Evolutionary conservation across 2,329 filamentous ascomycete genomes (phyloP).

Genomic region (Fusarium avenaceum): DNA sequence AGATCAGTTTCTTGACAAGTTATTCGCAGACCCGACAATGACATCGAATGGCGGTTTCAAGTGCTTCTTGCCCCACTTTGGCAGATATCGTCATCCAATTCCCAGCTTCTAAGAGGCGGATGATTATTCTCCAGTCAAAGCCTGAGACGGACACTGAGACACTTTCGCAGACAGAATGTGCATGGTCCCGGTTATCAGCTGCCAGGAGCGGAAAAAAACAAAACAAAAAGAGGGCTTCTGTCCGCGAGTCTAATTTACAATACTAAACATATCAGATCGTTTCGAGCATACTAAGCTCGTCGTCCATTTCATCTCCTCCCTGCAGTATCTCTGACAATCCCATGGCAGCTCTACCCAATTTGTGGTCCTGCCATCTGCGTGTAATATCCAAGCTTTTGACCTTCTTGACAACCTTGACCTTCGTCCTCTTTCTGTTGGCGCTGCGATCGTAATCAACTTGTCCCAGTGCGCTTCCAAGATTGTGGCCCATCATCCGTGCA

Average conservation of each 20-base stretch:
- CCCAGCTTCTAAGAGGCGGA: conserved; percentile 33
- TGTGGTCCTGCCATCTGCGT: conserved; percentile 22
- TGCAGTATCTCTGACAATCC: conserved; percentile 21
- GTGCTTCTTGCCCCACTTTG: conserved; percentile 40
- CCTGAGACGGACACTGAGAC: conserved; percentile 41
- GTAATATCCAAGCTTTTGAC: conserved; percentile 37
- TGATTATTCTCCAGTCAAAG: conserved; percentile 23
- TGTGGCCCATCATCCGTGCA: conserved; percentile 14
- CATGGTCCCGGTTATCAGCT: conserved; percentile 11
- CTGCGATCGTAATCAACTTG: neutral
- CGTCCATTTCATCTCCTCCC: conserved; percentile 27
- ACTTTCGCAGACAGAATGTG: conserved; percentile 18
- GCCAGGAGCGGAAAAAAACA: neutral
- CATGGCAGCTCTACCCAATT: conserved; percentile 24
- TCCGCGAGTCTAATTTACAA: neutral
- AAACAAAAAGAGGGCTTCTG: conserved; percentile 2
- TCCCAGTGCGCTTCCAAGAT: conserved; percentile 3
- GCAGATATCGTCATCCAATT: conserved; percentile 33
- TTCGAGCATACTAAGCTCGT: conserved; percentile 36
- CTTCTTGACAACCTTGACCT: conserved; percentile 19
- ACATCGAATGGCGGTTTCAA: conserved; percentile 47
- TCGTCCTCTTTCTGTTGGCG: neutral
- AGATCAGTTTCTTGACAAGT: conserved; percentile 18
- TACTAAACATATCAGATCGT: conserved; percentile 10
- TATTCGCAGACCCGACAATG: conserved; percentile 21